These are phyloP conservation scores for Annona cherimola DNA, from an alignment of 164 flowering plant species.

Conservation along the genomic window DNA sequence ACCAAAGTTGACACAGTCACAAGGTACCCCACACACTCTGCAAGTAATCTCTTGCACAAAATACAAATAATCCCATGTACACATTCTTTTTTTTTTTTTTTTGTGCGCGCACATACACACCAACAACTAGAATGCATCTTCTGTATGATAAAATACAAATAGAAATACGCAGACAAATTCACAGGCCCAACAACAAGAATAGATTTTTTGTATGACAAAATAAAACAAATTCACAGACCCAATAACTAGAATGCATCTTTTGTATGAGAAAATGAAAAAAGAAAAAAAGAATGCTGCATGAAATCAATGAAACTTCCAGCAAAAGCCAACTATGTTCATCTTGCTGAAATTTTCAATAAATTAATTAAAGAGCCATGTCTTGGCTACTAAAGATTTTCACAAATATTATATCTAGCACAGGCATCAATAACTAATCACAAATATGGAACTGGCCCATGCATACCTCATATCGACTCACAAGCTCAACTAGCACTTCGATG, in stretches of 20 bases:
- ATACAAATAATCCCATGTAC: too few relatives aligned
- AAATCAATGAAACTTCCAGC: background rate
- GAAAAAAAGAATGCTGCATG: background rate
- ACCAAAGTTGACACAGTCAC: background rate
- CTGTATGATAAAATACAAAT: background rate
- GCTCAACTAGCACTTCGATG: constrained; percentile 85
- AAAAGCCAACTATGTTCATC: background rate
- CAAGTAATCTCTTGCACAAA: background rate
- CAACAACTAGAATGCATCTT: background rate
- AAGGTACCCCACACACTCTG: background rate
- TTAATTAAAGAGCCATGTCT: background rate
- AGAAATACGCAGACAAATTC: background rate
- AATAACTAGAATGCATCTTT: background rate
- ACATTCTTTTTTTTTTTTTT: too few relatives aligned
- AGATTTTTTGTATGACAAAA: background rate
- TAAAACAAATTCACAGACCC: background rate
- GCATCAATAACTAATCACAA: background rate
- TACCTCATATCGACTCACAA: constrained; percentile 87
- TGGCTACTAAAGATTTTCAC: too few relatives aligned
- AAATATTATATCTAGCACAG: background rate
- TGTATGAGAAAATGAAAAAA: background rate
- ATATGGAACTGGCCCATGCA: constrained; percentile 10
- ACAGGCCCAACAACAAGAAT: background rate
- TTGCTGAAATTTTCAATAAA: too few relatives aligned
- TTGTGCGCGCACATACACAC: background rate